Percentiles rank a stretch among this genome's conserved stretches.
These are phyloP conservation scores for Colletotrichum echinochloae DNA, from an alignment of 2,329 filamentous ascomycete species.

Conservation along the genomic window DNA sequence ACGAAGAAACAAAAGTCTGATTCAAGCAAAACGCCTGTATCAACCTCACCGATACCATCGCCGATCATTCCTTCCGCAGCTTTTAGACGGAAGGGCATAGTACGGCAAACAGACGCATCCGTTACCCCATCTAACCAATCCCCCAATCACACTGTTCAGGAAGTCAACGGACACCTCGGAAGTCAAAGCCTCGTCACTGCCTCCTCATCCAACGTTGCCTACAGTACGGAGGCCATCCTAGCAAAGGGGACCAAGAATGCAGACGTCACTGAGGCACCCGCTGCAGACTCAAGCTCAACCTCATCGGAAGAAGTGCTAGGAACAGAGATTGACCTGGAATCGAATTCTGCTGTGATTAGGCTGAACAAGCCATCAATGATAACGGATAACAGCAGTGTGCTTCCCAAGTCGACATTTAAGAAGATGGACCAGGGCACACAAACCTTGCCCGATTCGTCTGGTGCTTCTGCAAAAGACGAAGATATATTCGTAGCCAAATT, in stretches of 20 bases:
- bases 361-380: neutral
- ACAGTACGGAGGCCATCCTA: too few species aligned
- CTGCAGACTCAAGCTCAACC: neutral
- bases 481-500: conserved; percentile 22
- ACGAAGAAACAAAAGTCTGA: conserved; percentile 16
- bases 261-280: neutral
- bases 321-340: neutral
- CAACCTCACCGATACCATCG: neutral
- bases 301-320: neutral
- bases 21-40: neutral
- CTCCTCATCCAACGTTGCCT: neutral
- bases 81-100: neutral
- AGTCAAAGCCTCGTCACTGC: neutral
- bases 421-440: neutral
- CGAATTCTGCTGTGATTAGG: neutral
- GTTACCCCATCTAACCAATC: neutral
- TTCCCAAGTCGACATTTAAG: too few species aligned
- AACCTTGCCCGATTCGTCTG: neutral
- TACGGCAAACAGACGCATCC: neutral
- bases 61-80: neutral
- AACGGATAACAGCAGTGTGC: too few species aligned
- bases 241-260: neutral
- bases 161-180: too few species aligned
- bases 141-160: neutral
- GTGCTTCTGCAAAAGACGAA: neutral